Conservation (phyloP, 495 filamentous ascomycete species). For the Ascodesmis nigricans region DNA sequence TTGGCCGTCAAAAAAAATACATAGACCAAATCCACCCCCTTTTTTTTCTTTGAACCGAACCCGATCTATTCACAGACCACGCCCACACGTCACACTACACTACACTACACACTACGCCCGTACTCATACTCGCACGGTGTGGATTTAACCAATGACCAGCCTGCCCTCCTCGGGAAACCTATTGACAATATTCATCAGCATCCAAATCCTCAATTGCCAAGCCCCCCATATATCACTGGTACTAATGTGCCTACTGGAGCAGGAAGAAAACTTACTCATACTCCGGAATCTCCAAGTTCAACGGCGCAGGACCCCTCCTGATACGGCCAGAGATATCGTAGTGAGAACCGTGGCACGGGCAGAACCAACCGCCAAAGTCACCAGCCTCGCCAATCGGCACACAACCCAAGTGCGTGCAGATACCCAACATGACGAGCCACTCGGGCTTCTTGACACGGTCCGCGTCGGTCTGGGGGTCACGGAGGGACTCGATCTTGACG, state of each 20-base stretch:
- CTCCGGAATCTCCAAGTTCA: slow-evolving; percentile 84
- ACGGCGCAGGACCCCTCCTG: slow-evolving; percentile 82
- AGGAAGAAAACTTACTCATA: slow-evolving; percentile 34
- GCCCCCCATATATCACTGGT: neutral
- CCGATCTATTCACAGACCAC: no score
- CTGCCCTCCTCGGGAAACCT: slow-evolving; percentile 54
- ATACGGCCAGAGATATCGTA: slow-evolving; percentile 98
- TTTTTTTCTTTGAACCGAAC: no score
- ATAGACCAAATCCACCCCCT: no score
- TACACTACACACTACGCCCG: no score
- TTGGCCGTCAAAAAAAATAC: no score
- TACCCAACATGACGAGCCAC: slow-evolving; percentile 98
- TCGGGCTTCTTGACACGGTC: slow-evolving; percentile 95
- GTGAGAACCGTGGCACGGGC: slow-evolving; percentile 98
- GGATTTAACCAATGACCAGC: slow-evolving; percentile 57
- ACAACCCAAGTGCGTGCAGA: slow-evolving; percentile 98
- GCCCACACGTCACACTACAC: no score
- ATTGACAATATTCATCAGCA: slow-evolving; percentile 1
- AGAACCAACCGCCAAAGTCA: slow-evolving; percentile 99
- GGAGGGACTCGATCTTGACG: slow-evolving; percentile 50
- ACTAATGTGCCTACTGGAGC: neutral
- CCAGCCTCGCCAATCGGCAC: slow-evolving; percentile 97
- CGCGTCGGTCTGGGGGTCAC: slow-evolving; percentile 76
- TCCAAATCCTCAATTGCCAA: no score
- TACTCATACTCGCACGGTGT: no score